Base-by-base conservation (phyloP, 495 filamentous ascomycete genomes). In the Penicillium desertorum region DNA sequence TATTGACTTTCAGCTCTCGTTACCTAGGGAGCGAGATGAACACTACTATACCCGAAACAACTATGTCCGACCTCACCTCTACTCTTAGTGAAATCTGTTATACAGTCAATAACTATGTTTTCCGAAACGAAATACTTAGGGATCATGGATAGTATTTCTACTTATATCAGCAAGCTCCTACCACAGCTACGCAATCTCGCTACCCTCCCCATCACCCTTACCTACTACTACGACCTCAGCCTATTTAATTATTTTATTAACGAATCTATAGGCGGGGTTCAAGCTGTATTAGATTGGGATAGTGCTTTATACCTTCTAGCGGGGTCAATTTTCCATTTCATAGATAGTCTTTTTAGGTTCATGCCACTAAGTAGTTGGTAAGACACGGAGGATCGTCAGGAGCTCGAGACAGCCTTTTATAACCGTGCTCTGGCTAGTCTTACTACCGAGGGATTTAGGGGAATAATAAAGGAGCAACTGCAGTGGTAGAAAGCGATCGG, bases 181-280 rank as follows among this genome's bases (percentile, higher is more conserved):
- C 51, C 34, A 50, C 45, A 37, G 51, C 16, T 59, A 54, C 51
- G 8, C 27, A 16, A 50, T 59, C 17, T 59, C 51, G 29, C 57
- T 27, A 12, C 39, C 29, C 57, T 59, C 27, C 51, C 50, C 19
- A n/a, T 55, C 9, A 41, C 45, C 49, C 51, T 54, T 50, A 34
- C 51, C 44, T 45, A 59, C 23, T 45, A 59, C 23, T 34, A 54
- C 44, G 57, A 59, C 50, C 57, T 55, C 45, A 8, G 45, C 32
- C 57, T 37, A 55, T 55, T 59, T 45, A 55, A 59, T 55, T 59
- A 59, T 39, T 51, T 59, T 20, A 45, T 59, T 27, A 39, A 59
- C 27, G 57, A 55, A 27, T 54, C 30, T 23, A 59, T 45, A 16
- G 57, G 51, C 44, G 45, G 37, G 23, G 37, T 55, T 44, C 34